Base-by-base conservation (phyloP, 352 stramenopile species). In the Stramenopiles sp. region DNA sequence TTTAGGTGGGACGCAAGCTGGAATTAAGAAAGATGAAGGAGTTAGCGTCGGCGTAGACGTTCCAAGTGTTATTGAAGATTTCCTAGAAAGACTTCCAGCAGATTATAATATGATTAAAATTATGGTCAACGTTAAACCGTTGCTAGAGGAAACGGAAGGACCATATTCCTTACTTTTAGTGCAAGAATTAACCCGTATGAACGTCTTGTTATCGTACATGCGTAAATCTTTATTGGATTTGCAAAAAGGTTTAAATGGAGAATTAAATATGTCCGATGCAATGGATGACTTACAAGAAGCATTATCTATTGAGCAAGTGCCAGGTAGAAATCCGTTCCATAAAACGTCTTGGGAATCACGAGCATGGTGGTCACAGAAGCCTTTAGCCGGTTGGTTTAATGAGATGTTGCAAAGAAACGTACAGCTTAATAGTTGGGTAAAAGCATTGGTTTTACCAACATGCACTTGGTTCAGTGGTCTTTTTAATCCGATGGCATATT, bases 401-500 rank as follows among this genome's bases (percentile, higher is more conserved):
- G 91, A 97, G 83, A 97, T 97, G 92, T 84, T 96, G 63, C 89
- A 91, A 81, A 90, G 93, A 43, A 86, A 97, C 81, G 80, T 92
- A 65, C 93, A 97, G 83, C 85, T 97, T 33, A 79, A 83, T n/a
- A 80, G 43, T 31, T 97, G 92, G 93, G 87, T 88, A n/a, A 83
- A 87, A 1, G 90, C 97, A 80, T 92, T 98, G 78, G 87, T 94
- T 77, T 96, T 90, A 74, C 89, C 89, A 23, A 87, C 87, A 7
- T 92, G 92, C 74, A 90, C 98, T 32, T 98, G 93, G 94, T 85
- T 98, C 30, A 90, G 92, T 0, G 94, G 92, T 0, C 86, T 98
- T 1, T 98, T 98, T 82, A 98, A 97, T 80, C 94, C 93, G 23
- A 97, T 90, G 7, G 91, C 91, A 30, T 98, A 97, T 85, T 93